A percentile compares a stretch with the other conserved stretches of the same genome.
phyloP scores from a whole-genome alignment of 73 alveolate genomes.

The Breviolum minutum region DNA sequence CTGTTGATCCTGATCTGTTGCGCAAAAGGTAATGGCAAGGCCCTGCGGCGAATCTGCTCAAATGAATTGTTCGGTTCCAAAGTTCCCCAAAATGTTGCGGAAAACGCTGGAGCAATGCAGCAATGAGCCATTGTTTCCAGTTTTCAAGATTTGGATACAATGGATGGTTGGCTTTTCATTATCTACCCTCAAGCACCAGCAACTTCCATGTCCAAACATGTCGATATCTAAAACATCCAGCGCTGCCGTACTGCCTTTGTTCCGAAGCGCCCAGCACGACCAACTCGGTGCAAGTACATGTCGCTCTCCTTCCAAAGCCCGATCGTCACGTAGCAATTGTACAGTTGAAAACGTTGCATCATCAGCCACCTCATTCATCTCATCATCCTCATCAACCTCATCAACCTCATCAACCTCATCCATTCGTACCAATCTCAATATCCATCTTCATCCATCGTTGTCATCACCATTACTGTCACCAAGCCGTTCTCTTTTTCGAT shows the following conservation, averaged over 20 bases:
- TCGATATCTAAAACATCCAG: too few species aligned
- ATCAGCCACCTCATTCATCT: neutral
- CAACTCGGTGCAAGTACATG: slow-evolving; percentile 96
- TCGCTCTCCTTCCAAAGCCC: slow-evolving; percentile 51
- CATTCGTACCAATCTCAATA: neutral
- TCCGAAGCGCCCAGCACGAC: slow-evolving; percentile 97
- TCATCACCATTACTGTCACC: neutral
- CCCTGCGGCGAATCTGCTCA: slow-evolving; percentile 46
- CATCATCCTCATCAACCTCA: neutral
- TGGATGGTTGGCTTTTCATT: too few species aligned
- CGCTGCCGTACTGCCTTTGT: slow-evolving; percentile 7
- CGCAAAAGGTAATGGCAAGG: slow-evolving; percentile 96
- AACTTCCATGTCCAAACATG: neutral
- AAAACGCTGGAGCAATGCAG: too few species aligned
- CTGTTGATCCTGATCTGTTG: slow-evolving; percentile 95
- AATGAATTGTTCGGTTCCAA: neutral
- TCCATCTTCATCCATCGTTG: neutral
- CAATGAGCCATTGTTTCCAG: too few species aligned
- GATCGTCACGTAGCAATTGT: too few species aligned
- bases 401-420: neutral
- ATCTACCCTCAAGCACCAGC: neutral
- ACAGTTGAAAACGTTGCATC: too few species aligned
- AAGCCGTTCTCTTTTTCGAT: neutral
- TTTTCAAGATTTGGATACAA: too few species aligned
- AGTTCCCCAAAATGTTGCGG: too few species aligned